phyloP scores from a whole-genome alignment of 805 yeast genomes.

The Ogataea neopini region DNA sequence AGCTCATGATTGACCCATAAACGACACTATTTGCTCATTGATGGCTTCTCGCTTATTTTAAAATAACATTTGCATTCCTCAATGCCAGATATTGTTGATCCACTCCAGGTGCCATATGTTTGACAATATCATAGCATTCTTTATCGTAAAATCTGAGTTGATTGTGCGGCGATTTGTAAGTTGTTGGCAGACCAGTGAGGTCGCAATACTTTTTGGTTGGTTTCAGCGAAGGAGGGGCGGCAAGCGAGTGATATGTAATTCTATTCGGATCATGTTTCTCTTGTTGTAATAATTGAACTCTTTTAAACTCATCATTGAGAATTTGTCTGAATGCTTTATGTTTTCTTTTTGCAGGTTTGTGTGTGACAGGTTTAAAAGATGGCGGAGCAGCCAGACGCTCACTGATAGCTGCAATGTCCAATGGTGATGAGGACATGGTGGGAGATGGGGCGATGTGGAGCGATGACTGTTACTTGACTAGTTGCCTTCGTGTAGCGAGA shows the following conservation, averaged over 20 bases:
- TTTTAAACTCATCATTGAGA: conserved; percentile 73
- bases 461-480: no score
- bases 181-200: conserved; percentile 83
- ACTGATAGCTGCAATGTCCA: conserved; percentile 32
- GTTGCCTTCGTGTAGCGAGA: no score
- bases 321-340: conserved; percentile 76
- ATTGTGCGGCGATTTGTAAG: conserved; percentile 71
- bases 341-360: conserved; percentile 56
- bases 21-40: background rate
- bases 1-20: no score
- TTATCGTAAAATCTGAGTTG: conserved; percentile 78
- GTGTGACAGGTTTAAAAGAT: conserved; percentile 58
- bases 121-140: conserved; percentile 77
- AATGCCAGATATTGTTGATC: conserved; percentile 90
- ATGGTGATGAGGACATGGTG: background rate
- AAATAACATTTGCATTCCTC: conserved; percentile 84
- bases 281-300: conserved; percentile 46
- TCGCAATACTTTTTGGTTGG: conserved; percentile 90
- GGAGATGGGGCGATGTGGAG: background rate
- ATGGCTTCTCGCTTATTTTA: conserved; percentile 50
- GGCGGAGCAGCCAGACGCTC: conserved; percentile 44
- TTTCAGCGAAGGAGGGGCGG: conserved; percentile 83
- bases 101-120: conserved; percentile 82
- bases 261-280: conserved; percentile 39
- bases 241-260: conserved; percentile 68